Evolutionary conservation across 225 moss, liverwort and hornwort genomes (phyloP).

Genomic region (Ulota crispa): DNA sequence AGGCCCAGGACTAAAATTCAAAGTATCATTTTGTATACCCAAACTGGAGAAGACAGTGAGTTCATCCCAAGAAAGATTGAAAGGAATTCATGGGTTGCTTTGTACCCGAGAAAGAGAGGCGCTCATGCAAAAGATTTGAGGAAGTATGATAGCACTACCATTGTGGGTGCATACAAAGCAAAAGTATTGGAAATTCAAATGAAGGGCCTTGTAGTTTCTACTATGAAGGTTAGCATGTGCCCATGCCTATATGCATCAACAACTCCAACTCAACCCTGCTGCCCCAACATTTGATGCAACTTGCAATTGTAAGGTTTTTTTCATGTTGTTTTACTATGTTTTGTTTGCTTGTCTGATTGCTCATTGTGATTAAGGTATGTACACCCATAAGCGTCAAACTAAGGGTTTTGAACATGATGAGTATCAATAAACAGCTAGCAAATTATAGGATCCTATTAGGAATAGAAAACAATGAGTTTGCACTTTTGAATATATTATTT

Average conservation of each 20-base stretch:
- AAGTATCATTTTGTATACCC: not conserved
- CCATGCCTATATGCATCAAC: not conserved
- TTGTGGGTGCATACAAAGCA: not conserved
- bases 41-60: not conserved
- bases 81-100: not conserved
- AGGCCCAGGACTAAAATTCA: not conserved
- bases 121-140: not conserved
- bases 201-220: too few relatives aligned
- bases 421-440: too few relatives aligned
- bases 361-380: too few relatives aligned
- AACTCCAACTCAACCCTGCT: not conserved
- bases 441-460: too few relatives aligned
- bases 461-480: too few relatives aligned
- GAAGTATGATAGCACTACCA: not conserved
- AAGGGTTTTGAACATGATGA: too few relatives aligned
- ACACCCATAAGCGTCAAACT: too few relatives aligned
- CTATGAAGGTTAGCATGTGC: too few relatives aligned
- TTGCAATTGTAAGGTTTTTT: slow-evolving; percentile 5
- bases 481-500: too few relatives aligned
- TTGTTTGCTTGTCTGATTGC: too few relatives aligned
- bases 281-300: not conserved
- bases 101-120: not conserved
- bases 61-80: not conserved
- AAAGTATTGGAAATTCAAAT: not conserved
- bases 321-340: too few relatives aligned